Conservation (phyloP, 129 eudicot species). For the Helichrysum umbraculigerum region DNA sequence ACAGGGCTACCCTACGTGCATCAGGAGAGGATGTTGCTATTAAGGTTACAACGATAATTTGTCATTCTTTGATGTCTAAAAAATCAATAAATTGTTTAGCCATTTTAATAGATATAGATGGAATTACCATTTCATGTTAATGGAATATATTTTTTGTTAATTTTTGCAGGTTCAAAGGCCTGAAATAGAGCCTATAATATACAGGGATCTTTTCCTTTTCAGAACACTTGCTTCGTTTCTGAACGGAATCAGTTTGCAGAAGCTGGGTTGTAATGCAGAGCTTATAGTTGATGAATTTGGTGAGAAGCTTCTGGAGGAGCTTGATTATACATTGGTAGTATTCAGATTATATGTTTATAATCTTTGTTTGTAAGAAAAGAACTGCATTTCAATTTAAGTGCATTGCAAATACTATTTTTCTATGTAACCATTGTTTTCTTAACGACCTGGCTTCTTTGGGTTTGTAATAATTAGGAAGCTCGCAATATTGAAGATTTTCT, state of each 20-base stretch:
- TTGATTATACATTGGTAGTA: conserved; percentile 95
- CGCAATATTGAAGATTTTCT: conserved; percentile 93
- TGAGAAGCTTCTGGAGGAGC: conserved; percentile 99
- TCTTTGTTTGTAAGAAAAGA: neutral
- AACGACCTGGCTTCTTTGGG: neutral
- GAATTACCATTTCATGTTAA: conserved; percentile 7
- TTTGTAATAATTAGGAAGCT: conserved; percentile 67
- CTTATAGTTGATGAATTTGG: conserved; percentile 99
- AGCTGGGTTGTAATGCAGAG: conserved; percentile 97
- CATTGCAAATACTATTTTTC: neutral
- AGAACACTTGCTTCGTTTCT: conserved; percentile 95
- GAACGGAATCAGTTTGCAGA: conserved; percentile 93
- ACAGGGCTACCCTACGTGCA: conserved; percentile 90
- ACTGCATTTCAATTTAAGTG: neutral
- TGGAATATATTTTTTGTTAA: neutral
- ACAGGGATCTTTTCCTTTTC: conserved; percentile 94
- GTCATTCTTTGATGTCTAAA: neutral
- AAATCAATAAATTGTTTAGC: neutral
- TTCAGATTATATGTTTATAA: conserved; percentile 15
- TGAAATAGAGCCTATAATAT: conserved; percentile 92
- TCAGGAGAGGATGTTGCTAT: conserved; percentile 99
- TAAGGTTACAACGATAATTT: conserved; percentile 48
- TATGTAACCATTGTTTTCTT: neutral
- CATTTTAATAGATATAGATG: neutral
- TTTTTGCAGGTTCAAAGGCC: conserved; percentile 90